phyloP scores from a whole-genome alignment of 768 basidiomycete genomes.

The Tephrocybe sp. region DNA sequence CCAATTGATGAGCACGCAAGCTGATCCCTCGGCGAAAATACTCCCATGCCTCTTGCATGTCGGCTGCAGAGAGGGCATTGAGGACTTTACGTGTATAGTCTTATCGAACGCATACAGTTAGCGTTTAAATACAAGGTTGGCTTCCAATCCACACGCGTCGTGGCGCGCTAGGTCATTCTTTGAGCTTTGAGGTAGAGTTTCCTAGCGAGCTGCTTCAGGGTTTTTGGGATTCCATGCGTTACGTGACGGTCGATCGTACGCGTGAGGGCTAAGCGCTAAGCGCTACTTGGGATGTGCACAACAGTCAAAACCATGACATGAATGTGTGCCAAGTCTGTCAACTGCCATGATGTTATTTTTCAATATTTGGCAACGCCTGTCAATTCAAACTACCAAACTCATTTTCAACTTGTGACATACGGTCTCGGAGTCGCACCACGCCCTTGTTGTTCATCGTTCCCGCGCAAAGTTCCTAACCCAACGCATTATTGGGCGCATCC shows the following conservation, averaged over 20 bases:
- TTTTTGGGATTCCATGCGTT: too few species aligned
- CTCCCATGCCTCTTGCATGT: background rate
- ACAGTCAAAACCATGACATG: background rate
- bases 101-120: background rate
- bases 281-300: background rate
- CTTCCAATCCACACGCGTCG: constrained; percentile 5
- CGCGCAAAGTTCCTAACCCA: too few species aligned
- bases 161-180: constrained; percentile 10
- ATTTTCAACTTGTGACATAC: too few species aligned
- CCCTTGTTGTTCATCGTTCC: too few species aligned
- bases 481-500: too few species aligned
- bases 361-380: background rate
- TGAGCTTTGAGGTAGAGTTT: background rate
- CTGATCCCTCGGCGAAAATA: constrained; percentile 22
- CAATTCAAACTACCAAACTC: too few species aligned
- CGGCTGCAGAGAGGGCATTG: constrained; percentile 4
- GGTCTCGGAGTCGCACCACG: too few species aligned
- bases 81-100: background rate
- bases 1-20: constrained; percentile 18
- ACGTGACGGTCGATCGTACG: too few species aligned
- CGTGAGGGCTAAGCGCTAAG: too few species aligned
- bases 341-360: background rate
- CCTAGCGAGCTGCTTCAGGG: too few species aligned
- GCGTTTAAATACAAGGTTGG: background rate
- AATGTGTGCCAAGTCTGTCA: too few species aligned